Base-by-base conservation (phyloP, 2,329 filamentous ascomycete genomes). In the Colletotrichum navitas region DNA sequence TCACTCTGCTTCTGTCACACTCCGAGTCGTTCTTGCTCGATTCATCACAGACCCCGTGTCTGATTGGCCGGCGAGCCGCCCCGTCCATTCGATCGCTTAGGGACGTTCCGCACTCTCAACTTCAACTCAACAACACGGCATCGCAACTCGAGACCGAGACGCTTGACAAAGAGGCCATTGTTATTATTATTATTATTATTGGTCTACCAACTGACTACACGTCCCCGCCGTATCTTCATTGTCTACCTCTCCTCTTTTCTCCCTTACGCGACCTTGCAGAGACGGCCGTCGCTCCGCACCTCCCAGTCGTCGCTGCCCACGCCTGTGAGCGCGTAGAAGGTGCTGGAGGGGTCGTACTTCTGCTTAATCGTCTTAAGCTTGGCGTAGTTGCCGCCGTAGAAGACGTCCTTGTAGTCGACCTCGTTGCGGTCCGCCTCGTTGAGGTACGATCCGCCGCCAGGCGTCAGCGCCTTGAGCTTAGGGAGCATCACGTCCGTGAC, bases 251-350 rank as follows among this genome's bases (percentile, higher is more conserved):
- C 18, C 26, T 21, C 18, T 45, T 26, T 5, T 14, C 16, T 18
- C n/a, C 18, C 5, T 63, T 34, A 71, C 11, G 47, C 45, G 6
- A 12, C 39, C 49, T 34, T 58, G 64, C 75, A 76, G 5, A 77
- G 74, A n/a, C 72, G 70, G 1, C 75, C 75, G 5, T 74, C 51
- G 55, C 67, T 32, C 26, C 43, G 54, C 14, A 83, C 82, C 26
- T 77, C 76, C 86, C 86, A 89, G 6, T 77, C 79, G 63, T 88
- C 85, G 70, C 84, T 87, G 0, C 87, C 87, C 29, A 89, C 87
- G 14, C 79, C 84, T 3, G 80, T 81, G 3, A 78, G 79, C n/a
- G 84, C 85, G 66, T 87, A 86, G 55, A 86, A 88, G 18, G 89
- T 66, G 2, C 78, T 77, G 29, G 79, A 73, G 0, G 84, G 80